phyloP scores from a whole-genome alignment of 495 filamentous ascomycete species.

The Friedmanniomyces endolithicus region DNA sequence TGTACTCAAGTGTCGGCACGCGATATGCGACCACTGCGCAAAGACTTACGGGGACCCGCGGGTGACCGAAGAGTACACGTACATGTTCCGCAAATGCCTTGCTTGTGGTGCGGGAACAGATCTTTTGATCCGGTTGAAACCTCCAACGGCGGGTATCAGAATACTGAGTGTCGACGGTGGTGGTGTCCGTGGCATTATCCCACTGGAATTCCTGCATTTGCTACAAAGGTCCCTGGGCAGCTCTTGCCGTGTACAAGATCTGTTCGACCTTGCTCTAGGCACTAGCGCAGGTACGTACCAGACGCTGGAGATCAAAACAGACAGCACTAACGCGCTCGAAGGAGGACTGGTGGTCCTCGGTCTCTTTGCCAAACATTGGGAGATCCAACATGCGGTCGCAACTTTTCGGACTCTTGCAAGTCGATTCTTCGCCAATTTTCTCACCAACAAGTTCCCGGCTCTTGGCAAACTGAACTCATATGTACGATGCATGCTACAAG shows the following conservation, averaged over 20 bases:
- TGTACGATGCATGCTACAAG: not conserved
- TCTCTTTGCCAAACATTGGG: not conserved
- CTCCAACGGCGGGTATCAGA: constrained; percentile 25
- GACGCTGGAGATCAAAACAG: no score
- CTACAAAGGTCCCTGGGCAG: constrained; percentile 26
- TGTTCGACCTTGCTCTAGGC: no score
- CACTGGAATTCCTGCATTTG: constrained; percentile 27
- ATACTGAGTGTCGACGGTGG: constrained; percentile 15
- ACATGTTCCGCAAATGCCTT: constrained; percentile 1
- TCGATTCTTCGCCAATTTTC: not conserved
- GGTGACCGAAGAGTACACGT: constrained; percentile 17
- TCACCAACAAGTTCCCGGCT: not conserved
- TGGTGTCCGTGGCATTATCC: constrained; percentile 28
- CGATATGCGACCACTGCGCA: constrained; percentile 27
- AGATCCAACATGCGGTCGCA: not conserved
- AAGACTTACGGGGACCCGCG: constrained; percentile 21
- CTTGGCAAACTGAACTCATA: not conserved
- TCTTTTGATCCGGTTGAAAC: constrained; percentile 23
- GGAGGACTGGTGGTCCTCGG: not conserved
- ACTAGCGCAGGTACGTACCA: no score
- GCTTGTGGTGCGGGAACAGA: not conserved
- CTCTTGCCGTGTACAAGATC: not conserved
- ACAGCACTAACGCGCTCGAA: no score
- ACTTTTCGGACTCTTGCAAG: not conserved
- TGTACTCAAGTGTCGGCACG: constrained; percentile 24